Conservation (phyloP, 345 rosid species). For the Aethionema arabicum region DNA sequence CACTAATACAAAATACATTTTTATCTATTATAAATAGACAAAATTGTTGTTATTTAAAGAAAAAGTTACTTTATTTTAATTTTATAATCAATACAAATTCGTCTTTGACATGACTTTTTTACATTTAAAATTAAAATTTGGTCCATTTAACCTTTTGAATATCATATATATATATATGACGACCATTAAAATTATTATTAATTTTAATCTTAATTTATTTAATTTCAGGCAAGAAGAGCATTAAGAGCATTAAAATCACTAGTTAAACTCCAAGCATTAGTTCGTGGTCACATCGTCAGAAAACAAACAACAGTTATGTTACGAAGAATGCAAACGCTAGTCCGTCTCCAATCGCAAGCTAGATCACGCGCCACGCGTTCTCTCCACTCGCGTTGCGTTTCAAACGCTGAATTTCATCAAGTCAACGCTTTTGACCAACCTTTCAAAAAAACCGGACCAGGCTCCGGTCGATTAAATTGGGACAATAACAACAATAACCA, state of each 20-base stretch:
- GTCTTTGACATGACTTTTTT: too few relatives aligned
- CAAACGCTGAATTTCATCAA: constrained; percentile 28
- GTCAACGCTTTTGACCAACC: constrained; percentile 23
- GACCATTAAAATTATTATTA: too few relatives aligned
- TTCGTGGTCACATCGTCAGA: constrained; percentile 85
- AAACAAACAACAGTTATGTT: constrained; percentile 79
- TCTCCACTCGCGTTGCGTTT: constrained; percentile 32
- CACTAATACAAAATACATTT: too few relatives aligned
- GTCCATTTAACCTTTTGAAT: too few relatives aligned
- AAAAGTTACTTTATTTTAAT: too few relatives aligned
- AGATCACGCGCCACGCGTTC: constrained; percentile 55
- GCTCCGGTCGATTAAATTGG: constrained; percentile 56
- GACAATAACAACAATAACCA: too few relatives aligned
- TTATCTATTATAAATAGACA: too few relatives aligned
- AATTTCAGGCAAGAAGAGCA: constrained; percentile 78
- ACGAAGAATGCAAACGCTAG: constrained; percentile 72
- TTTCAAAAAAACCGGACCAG: not conserved
- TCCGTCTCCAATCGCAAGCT: constrained; percentile 72
- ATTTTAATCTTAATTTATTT: too few relatives aligned
- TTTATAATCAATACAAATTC: too few relatives aligned
- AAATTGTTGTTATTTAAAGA: too few relatives aligned
- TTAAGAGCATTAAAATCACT: constrained; percentile 79
- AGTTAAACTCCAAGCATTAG: constrained; percentile 93
- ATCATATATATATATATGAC: not conserved
- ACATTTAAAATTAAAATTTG: too few relatives aligned